Percentiles rank a stretch among this genome's conserved stretches.
phyloP scores from a whole-genome alignment of 345 rosid species.

The Rhodamnia rubescens region DNA sequence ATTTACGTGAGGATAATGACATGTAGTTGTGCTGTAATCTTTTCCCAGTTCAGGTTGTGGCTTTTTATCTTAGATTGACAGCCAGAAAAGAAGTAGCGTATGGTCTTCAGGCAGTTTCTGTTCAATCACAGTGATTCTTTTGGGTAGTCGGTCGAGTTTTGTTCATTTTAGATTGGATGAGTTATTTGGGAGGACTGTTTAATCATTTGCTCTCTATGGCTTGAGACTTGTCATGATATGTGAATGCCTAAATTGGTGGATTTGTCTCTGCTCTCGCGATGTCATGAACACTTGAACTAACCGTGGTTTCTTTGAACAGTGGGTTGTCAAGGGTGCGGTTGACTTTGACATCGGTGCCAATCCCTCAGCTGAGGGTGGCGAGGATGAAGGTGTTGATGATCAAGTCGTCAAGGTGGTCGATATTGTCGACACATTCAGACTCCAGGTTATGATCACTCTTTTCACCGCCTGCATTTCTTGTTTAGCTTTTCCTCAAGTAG shows the following conservation, averaged over 20 bases:
- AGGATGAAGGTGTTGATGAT: slow-evolving; percentile 91
- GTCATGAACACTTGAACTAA: neutral
- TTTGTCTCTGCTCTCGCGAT: neutral
- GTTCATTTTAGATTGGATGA: neutral
- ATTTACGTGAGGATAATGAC: neutral
- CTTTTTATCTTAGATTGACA: neutral
- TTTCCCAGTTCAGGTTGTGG: neutral
- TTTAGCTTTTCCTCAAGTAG: neutral
- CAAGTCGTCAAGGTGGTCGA: slow-evolving; percentile 76
- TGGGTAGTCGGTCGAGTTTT: neutral
- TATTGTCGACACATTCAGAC: slow-evolving; percentile 96
- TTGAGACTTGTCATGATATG: neutral
- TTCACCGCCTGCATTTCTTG: neutral
- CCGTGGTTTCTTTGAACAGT: slow-evolving; percentile 20
- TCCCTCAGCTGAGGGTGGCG: slow-evolving; percentile 91
- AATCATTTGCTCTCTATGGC: neutral
- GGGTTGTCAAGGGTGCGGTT: slow-evolving; percentile 74
- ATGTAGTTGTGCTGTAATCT: neutral
- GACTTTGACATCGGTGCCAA: slow-evolving; percentile 91
- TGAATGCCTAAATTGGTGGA: neutral
- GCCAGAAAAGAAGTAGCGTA: neutral
- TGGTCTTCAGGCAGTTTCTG: neutral
- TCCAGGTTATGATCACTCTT: slow-evolving; percentile 45
- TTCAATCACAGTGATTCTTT: neutral
- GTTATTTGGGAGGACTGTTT: neutral